Base-by-base conservation (phyloP, 23 red algal genomes). In the Agarophyton chilense region DNA sequence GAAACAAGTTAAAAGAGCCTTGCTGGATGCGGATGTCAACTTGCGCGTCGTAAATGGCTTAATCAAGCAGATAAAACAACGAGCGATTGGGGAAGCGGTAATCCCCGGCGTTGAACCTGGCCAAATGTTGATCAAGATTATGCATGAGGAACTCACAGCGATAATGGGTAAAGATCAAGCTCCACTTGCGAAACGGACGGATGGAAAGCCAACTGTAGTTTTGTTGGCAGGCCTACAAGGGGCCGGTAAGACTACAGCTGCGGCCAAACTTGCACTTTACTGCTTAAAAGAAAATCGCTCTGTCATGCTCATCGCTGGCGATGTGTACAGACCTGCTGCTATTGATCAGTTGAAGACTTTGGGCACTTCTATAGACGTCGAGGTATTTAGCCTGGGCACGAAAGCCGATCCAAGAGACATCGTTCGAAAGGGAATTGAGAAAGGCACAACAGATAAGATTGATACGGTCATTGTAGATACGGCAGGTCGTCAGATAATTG, bases 21-120 rank as follows among this genome's bases (percentile, higher is more conserved):
- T 99, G 55, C 65, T 99, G 9, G 97, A 99, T 75, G 97, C 97
- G 1, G 97, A 99, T 56, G 97, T 95, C 24, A 99, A 99, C 78
- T 63, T 99, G 81, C 87, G 87, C 10, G 93, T 99, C 42, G 97
- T 99, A n/a, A 87, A 96, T 72, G 47, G 29, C 1, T 88, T 99
- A 44, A 28, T 96, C 39, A 82, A 84, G 10, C 64, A 91, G 61
- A 87, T 99, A 40, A 84, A 84, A 28, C 50, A 43, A 11, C 67
- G 93, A 24, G 94, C 94, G 38, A 81, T 96, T 38, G 89, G 85
- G 42, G 85, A 55, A 45, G 66, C 91, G 8, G 91, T 99, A 46
- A 41, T 89, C 50, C 64, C 75, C 26, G 97, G 97, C 29, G 93
- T 99, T 13, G 78, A 94, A 54, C 91, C 92, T 0, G 94, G 92